Evolutionary conservation across 331 rosid species (phyloP).

Genomic region (Quercus lobata): DNA sequence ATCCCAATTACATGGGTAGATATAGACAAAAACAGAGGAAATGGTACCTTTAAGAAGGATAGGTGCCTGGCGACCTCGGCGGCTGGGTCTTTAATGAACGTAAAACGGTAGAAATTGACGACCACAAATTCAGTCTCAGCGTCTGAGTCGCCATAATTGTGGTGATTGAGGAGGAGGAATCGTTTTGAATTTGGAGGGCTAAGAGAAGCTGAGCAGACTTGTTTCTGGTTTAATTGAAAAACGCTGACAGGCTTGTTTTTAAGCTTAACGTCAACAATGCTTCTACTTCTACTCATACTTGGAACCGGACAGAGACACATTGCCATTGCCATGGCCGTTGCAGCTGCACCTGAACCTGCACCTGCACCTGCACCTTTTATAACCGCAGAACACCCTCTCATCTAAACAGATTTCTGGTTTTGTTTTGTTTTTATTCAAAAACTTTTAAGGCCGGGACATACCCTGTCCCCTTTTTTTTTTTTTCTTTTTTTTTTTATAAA

Average conservation of each 20-base stretch:
- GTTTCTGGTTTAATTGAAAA: slow-evolving; percentile 9
- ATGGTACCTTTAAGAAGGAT: slow-evolving; percentile 48
- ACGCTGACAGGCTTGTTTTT: slow-evolving; percentile 8
- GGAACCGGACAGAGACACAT: not conserved
- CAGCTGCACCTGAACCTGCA: no score
- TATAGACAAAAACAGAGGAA: no score
- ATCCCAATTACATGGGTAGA: no score
- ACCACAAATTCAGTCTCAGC: slow-evolving; percentile 47
- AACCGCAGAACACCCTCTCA: slow-evolving; percentile 7
- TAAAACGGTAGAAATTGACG: slow-evolving; percentile 76
- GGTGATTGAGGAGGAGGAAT: not conserved
- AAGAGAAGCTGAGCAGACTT: slow-evolving; percentile 19
- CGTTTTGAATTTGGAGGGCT: slow-evolving; percentile 14
- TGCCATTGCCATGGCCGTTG: slow-evolving; percentile 4
- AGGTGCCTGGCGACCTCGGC: slow-evolving; percentile 63
- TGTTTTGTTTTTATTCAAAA: no score
- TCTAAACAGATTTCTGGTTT: not conserved
- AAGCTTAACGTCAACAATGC: not conserved
- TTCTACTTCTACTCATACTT: not conserved
- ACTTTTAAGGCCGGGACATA: no score
- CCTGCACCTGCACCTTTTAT: not conserved
- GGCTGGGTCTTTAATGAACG: slow-evolving; percentile 54
- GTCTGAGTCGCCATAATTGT: not conserved
- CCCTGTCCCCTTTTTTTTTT: no score
- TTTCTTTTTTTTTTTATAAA: no score